phyloP scores from a whole-genome alignment of 1,284 basidiomycete genomes.

The Cronartium quercuum region DNA sequence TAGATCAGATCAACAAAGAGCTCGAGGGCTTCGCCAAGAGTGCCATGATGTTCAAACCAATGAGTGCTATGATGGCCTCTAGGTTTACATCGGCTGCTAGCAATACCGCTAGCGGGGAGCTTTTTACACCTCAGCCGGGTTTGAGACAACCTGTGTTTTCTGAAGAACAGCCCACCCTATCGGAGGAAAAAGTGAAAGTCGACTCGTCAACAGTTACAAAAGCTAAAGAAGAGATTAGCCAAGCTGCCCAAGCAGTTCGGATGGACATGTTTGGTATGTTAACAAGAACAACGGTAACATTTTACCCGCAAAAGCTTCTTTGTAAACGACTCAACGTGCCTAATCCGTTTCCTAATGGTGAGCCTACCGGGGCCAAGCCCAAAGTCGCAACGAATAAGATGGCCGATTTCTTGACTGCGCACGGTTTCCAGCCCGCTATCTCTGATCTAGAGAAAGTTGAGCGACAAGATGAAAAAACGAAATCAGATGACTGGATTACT shows the following conservation, averaged over 20 bases:
- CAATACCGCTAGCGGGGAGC: constrained; percentile 57
- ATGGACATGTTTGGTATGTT: constrained; percentile 80
- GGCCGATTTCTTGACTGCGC: constrained; percentile 41
- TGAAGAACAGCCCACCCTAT: constrained; percentile 50
- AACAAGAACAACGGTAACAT: constrained; percentile 67
- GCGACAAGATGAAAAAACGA: constrained; percentile 42
- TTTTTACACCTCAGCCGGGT: constrained; percentile 55
- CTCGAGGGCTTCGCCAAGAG: constrained; percentile 76
- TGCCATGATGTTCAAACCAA: constrained; percentile 83
- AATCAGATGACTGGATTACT: constrained; percentile 54
- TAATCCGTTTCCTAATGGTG: constrained; percentile 63
- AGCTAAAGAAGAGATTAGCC: constrained; percentile 48
- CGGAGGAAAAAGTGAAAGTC: constrained; percentile 40
- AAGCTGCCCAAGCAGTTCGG: constrained; percentile 71
- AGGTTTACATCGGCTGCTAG: constrained; percentile 73
- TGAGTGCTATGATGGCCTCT: constrained; percentile 83
- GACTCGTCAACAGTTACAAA: constrained; percentile 41
- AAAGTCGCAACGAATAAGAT: constrained; percentile 43
- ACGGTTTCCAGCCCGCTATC: constrained; percentile 25
- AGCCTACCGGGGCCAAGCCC: constrained; percentile 41
- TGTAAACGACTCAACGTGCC: constrained; percentile 93
- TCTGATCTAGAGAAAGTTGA: neutral
- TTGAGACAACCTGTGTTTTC: constrained; percentile 69
- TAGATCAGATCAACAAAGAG: constrained; percentile 71
- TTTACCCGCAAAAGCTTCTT: constrained; percentile 72